A percentile compares a stretch with the other conserved stretches of the same genome.
Evolutionary conservation across 768 basidiomycete species (phyloP).

Genomic region (Suillus sp.): DNA sequence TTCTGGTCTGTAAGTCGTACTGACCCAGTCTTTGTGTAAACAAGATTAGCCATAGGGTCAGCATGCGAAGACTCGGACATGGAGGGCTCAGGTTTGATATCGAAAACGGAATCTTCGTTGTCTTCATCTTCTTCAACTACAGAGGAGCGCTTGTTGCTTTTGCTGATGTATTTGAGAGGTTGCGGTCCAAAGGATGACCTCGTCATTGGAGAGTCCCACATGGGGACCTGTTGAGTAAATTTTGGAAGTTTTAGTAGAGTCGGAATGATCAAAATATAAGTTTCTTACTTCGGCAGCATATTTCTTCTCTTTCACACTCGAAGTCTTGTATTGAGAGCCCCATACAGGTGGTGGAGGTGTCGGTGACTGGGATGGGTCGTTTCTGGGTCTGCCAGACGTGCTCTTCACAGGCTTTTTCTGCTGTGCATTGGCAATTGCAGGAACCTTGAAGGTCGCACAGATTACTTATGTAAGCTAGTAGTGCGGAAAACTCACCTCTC

Average conservation of each 20-base stretch:
- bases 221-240: background rate
- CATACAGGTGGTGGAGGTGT: conserved; percentile 1
- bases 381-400: background rate
- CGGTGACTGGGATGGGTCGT: background rate
- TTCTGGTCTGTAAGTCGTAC: background rate
- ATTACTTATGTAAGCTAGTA: background rate
- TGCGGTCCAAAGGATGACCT: background rate
- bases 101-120: background rate
- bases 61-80: background rate
- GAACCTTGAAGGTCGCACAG: background rate
- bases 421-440: background rate
- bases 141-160: background rate
- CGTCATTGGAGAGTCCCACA: background rate
- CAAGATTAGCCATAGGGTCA: background rate
- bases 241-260: background rate
- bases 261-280: background rate
- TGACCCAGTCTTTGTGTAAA: background rate
- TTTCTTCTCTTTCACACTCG: background rate
- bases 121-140: background rate
- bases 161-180: background rate
- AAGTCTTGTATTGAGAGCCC: background rate
- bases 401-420: background rate
- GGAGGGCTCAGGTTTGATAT: background rate
- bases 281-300: background rate
- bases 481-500: background rate